Conservation (phyloP, 1,284 basidiomycete species). For the Cystobasidium pallidum region DNA sequence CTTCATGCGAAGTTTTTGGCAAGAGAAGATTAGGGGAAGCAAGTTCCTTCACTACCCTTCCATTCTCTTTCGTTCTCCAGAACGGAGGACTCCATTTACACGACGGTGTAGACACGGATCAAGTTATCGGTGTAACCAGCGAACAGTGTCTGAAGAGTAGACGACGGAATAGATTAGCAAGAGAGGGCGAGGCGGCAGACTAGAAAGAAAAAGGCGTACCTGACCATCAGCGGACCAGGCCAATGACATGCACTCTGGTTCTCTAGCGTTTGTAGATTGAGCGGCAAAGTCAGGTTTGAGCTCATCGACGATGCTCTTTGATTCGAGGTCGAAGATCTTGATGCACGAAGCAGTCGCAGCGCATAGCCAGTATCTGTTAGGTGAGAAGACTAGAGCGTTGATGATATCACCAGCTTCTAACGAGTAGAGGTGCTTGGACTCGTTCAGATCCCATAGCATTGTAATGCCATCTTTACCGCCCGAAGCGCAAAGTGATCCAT, state of each 20-base stretch:
- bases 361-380: slow-evolving; percentile 98
- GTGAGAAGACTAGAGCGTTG: slow-evolving; percentile 99
- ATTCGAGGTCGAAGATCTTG: slow-evolving; percentile 86
- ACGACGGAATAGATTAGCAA: background rate
- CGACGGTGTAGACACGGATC: slow-evolving; percentile 89
- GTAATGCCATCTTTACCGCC: slow-evolving; percentile 99
- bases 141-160: slow-evolving; percentile 69
- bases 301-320: slow-evolving; percentile 95
- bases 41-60: background rate
- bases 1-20: background rate
- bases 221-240: slow-evolving; percentile 97
- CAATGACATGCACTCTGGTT: slow-evolving; percentile 95
- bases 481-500: slow-evolving; percentile 97
- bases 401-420: slow-evolving; percentile 98
- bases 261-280: slow-evolving; percentile 74
- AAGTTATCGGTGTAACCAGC: slow-evolving; percentile 88
- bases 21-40: background rate
- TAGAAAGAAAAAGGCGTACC: slow-evolving; percentile 56
- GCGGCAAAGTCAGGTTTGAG: slow-evolving; percentile 90
- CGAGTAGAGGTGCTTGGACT: slow-evolving; percentile 99
- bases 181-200: background rate
- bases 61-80: background rate
- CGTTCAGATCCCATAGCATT: slow-evolving; percentile 99
- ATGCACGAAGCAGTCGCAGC: slow-evolving; percentile 97
- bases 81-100: slow-evolving; percentile 49